Evolutionary conservation across 805 yeast species (phyloP), one percentile per base, ranked within the genome.

Genomic region (Saturnispora halmiae): DNA sequence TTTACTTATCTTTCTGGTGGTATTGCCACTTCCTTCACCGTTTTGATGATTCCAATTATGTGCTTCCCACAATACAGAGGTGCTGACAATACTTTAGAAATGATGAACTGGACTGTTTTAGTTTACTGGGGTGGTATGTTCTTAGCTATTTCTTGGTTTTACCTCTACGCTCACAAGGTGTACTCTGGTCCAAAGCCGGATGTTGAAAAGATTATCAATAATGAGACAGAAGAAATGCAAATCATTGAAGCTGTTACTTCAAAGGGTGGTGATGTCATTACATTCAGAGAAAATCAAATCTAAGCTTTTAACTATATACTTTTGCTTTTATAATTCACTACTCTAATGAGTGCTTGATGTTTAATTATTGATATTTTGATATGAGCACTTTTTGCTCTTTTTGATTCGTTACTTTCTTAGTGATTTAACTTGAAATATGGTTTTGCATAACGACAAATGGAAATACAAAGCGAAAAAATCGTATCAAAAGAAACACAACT

Each of bases 81-180:
- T 20, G 49, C 57, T 4, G 51, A 65, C 46, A 53, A 55, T 42
- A 54, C 57, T 26, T 51, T 65, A n/a, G 59, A 55, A 26, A 40
- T 46, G 29, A 76, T 76, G 82, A 78, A 77, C 59, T 78, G 82
- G 81, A 78, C 84, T 1, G 67, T 61, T 31, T 67, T 75, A 15
- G 81, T 78, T 7, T 76, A 67, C 57, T 75, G 72, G 52, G 82
- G 79, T 2, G 73, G 81, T 10, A 63, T 77, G 72, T 45, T 73
- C 16, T 38, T 75, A 18, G 70, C 72, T n/a, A 50, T 66, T 20
- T 42, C 64, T 3, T 78, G 78, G 73, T 78, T 55, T 49, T 53
- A 60, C 29, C 59, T 69, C 10, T 71, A 68, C 46, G 84, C 81
- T 16, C 73, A 64, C 51, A 76, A 70, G 48, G 70, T 76, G 70